Percentiles rank a stretch among this genome's conserved stretches.
Conservation (phyloP, 805 yeast genomes). For the Pichia cephalocereana region DNA sequence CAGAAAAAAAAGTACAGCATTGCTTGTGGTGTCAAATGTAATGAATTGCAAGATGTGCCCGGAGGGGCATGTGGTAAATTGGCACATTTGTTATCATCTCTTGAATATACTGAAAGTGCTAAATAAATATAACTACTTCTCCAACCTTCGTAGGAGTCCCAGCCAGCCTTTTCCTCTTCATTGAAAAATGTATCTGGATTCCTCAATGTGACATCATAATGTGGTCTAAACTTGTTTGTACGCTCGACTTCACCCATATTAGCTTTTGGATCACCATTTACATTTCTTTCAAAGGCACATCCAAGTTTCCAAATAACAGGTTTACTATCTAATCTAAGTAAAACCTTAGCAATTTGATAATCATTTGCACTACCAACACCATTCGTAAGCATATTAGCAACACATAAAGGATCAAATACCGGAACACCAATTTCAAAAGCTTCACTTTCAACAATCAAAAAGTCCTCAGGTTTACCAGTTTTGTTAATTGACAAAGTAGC, state of each 20-base stretch:
- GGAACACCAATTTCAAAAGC: conserved; percentile 52
- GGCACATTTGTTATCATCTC: conserved; percentile 10
- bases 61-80: conserved; percentile 11
- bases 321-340: conserved; percentile 54
- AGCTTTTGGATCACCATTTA: conserved; percentile 25
- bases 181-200: conserved; percentile 41
- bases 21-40: conserved; percentile 66
- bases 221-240: conserved; percentile 44
- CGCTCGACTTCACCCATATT: conserved; percentile 29
- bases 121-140: conserved; percentile 77
- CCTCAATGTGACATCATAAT: conserved; percentile 45
- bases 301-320: conserved; percentile 74
- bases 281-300: conserved; percentile 59
- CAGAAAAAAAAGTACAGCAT: conserved; percentile 65
- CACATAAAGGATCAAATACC: conserved; percentile 29
- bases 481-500: conserved; percentile 43
- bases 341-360: conserved; percentile 36
- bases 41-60: conserved; percentile 46
- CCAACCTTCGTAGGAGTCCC: conserved; percentile 77
- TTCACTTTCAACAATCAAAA: conserved; percentile 45
- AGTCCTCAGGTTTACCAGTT: conserved; percentile 37
- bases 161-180: conserved; percentile 32
- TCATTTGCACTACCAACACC: conserved; percentile 23
- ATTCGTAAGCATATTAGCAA: conserved; percentile 12
- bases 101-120: conserved; percentile 47